Evolutionary conservation across 805 yeast genomes (phyloP), one percentile per base, ranked within the genome.

Genomic region (Cyberlindnera petersonii): DNA sequence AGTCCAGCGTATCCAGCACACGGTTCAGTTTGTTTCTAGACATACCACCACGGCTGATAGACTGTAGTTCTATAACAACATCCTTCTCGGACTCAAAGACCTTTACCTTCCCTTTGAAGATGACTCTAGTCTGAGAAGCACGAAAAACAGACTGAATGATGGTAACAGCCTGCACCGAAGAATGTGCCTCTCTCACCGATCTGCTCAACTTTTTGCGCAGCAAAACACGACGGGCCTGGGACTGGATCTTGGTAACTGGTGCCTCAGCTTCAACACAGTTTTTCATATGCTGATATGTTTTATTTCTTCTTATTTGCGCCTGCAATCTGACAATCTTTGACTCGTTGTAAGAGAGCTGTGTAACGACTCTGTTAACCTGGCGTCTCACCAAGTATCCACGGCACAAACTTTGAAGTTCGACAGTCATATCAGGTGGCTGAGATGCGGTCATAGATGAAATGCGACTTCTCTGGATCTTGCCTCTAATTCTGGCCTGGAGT

Each of bases 41-140:
- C 0, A 53, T 16, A 1, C 44, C 53, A 7, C 83, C 89, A 45
- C 85, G 69, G 1, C 73, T 44, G 1, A 64, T 47, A 1, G 86
- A 64, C 55, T 88, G 96, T 2, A 86, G 42, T 6, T 45, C 55
- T 5, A 63, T 54, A 3, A 80, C 49, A 1, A 15, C 5, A 1
- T 17, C 2, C 9, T 32, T 13, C 14, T 47, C 33, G 5, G 30
- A 24, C 8, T 34, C 35, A 26, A 48, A 14, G 1, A n/a, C 22
- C 3, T 17, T 13, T 6, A 26, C 20, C 24, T 41, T 43, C 13
- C 15, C 11, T 9, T 33, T 24, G 4, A 44, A 4, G 1, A 24
- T 23, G 8, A 20, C 17, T 40, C 65, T 50, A 1, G 39, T 24
- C 1, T 26, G 33, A 5, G 32, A 33, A 8, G 58, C 65, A 38